Evolutionary conservation across 768 basidiomycete genomes (phyloP), one percentile per base, ranked within the genome.

Genomic region (Tephrocybe rancida): DNA sequence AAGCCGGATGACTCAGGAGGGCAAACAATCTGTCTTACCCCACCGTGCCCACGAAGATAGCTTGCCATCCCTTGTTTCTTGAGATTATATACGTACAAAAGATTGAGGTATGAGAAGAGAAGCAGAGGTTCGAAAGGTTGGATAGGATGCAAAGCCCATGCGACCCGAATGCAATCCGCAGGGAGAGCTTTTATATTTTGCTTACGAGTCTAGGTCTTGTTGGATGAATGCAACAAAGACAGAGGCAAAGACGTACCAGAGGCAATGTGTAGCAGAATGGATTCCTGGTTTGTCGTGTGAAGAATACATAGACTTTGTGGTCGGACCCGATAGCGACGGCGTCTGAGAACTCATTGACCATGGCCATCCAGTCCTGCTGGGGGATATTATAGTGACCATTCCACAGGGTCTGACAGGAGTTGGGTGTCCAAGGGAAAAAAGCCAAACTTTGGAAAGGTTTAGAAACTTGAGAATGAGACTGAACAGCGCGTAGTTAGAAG

Each of bases 21-120:
- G 47, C 35, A 3, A 13, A n/a, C 48, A 29, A 27, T 41, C 26
- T 44, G n/a, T 69, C 83, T 71, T 70, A 88, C 89, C 32, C 85
- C 86, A 19, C 89, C 89, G 64, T 91, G 89, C 2, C 87, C 88
- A 34, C 85, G 80, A 35, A 88, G 70, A 55, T 70, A 73, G 6
- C 84, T 78, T 2, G 77, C 52, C 5, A 84, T 55, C 3, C 64
- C 62, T 35, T 70, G 69, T 18, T 63, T 67, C 46, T 67, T 68
- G 9, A 79, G 68, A 58, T 85, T 75, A 62, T 82, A 76, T 14
- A 88, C 70, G 61, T 84, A 84, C 19, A 90, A 57, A 19, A 86
- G 59, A 50, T 80, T 81, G 34, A 76, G 73, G 26, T 74, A 68
- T 8, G 85, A 75, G 55, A 86, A 78, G 24, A 90, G 63, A 22